Percentiles rank a stretch among this genome's conserved stretches.
phyloP scores from a whole-genome alignment of 306 rosid genomes.

The Cucumis sativus region Cucumber_9930_V3 NC_026658.2:1832001-1832500 shows the following conservation, averaged over 20 bases:
- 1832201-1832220: constrained; percentile 47
- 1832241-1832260: background rate
- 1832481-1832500: constrained; percentile 85
- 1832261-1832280: background rate
- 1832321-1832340: background rate
- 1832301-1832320: background rate
- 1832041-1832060: background rate
- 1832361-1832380: background rate
- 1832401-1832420: background rate
- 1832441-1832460: background rate
- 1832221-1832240: background rate
- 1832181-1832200: constrained; percentile 77
- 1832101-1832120: constrained; percentile 65
- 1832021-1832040: background rate
- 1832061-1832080: background rate
- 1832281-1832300: background rate
- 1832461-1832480: constrained; percentile 2
- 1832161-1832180: constrained; percentile 60
- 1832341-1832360: background rate
- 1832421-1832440: background rate
- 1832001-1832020: background rate
- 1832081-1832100: constrained; percentile 83
- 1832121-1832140: constrained; percentile 41
- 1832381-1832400: background rate
- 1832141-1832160: constrained; percentile 56